Conservation (phyloP, 257 asterid species). For the Solanum rostratum region DNA sequence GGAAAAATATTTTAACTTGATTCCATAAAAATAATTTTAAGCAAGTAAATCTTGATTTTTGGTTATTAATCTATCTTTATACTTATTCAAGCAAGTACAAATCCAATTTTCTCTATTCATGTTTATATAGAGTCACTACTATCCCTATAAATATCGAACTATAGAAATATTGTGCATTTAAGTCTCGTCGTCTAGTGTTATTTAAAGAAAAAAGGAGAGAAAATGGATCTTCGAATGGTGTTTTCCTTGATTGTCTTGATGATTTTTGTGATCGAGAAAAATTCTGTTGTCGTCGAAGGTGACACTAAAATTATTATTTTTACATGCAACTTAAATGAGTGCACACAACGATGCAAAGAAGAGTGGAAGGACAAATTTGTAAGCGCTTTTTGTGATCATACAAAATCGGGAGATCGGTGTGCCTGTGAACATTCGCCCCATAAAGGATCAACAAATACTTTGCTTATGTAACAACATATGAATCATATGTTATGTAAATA, state of each 20-base stretch:
- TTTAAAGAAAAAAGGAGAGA: too few relatives aligned
- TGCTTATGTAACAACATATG: too few relatives aligned
- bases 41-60: not conserved
- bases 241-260: not conserved
- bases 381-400: not conserved
- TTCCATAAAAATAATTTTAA: too few relatives aligned
- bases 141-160: not conserved
- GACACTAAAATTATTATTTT: not conserved
- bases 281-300: not conserved
- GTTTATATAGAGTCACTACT: not conserved
- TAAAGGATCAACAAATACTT: too few relatives aligned
- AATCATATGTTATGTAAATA: too few relatives aligned
- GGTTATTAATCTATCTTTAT: too few relatives aligned
- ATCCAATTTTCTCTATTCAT: too few relatives aligned
- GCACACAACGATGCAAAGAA: not conserved
- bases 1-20: too few relatives aligned
- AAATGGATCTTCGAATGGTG: not conserved
- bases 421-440: not conserved
- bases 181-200: not conserved
- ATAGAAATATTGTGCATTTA: not conserved
- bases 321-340: not conserved
- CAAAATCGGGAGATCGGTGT: not conserved
- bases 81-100: too few relatives aligned
- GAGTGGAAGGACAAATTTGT: not conserved
- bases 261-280: not conserved